phyloP scores from a whole-genome alignment of 2,329 filamentous ascomycete species.

The Hypoxylon sp. region DNA sequence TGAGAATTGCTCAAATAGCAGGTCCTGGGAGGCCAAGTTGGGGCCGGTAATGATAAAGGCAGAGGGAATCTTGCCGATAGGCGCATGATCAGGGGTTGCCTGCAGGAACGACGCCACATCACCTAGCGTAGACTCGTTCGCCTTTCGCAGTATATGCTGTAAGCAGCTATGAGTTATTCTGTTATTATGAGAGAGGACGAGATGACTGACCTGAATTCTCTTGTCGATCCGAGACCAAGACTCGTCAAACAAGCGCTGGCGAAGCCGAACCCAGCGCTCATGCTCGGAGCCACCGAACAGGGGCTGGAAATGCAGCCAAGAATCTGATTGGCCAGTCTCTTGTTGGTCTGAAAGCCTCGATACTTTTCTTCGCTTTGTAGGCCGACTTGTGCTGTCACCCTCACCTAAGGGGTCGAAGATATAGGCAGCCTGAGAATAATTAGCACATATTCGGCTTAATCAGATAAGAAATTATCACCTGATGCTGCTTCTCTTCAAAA shows the following conservation, averaged over 20 bases:
- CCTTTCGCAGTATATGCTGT: slow-evolving; percentile 64
- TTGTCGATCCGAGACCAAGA: slow-evolving; percentile 71
- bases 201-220: slow-evolving; percentile 63
- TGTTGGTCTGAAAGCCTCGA: slow-evolving; percentile 49
- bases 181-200: slow-evolving; percentile 25
- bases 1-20: slow-evolving; percentile 76
- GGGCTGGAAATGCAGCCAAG: slow-evolving; percentile 53
- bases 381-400: slow-evolving; percentile 47
- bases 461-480: slow-evolving; percentile 28
- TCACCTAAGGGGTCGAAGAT: slow-evolving; percentile 64
- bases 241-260: slow-evolving; percentile 66
- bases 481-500: slow-evolving; percentile 45
- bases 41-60: slow-evolving; percentile 80
- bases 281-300: slow-evolving; percentile 64
- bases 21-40: slow-evolving; percentile 77
- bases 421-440: slow-evolving; percentile 62
- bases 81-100: slow-evolving; percentile 42
- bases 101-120: slow-evolving; percentile 66
- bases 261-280: slow-evolving; percentile 56
- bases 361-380: slow-evolving; percentile 66
- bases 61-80: slow-evolving; percentile 64
- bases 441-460: slow-evolving; percentile 9
- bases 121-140: slow-evolving; percentile 67
- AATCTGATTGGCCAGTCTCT: slow-evolving; percentile 22
- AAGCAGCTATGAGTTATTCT: slow-evolving; percentile 1